Evolutionary conservation across 192 early-diverging fungal genomes (phyloP), one percentile per base, ranked within the genome.

Genomic region (Spizellomyces sp.): DNA sequence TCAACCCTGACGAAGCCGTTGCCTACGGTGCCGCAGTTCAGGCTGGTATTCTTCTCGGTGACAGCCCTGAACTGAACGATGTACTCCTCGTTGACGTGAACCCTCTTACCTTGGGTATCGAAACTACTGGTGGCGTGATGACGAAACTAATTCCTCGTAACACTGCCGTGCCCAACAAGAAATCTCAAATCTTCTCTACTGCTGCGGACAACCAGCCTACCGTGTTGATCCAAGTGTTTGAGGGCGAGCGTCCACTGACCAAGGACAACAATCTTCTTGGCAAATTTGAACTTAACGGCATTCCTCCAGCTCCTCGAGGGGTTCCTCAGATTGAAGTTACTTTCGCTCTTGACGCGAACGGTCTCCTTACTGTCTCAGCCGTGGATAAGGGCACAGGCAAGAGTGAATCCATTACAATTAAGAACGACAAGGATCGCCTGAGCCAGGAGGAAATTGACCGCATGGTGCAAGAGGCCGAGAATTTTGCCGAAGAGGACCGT

Each of bases 1-100:
- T 98, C 78, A 98, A 98, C 88, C 95, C 95, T 74, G 96, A 98
- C 83, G 96, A 98, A 86, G 96, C 95, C 75, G 96, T 98, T 67
- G 96, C 96, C 57, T 96, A 94, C 73, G 96, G 96, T 86, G 96
- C 96, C 59, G 95, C 96, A 64, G 93, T 98, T 65, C 95, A 96
- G 85, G 96, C 90, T 65, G 96, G 91, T 81, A 90, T 95, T 70
- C 86, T 96, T 70, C 82, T 84, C 74, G 94, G 93, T 71, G 77
- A 81, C 58, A 83, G 86, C 45, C 75, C 66, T 44, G 64, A 78
- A 42, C 66, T 80, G 55, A 75, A 82, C 48, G 84, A 88, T 36
- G 76, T 98, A 58, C 75, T 96, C 64, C 83, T 98, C 48, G 83
- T 98, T 69, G 96, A 98, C 77, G 95, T 98, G 65, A 93, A 91